phyloP scores from a whole-genome alignment of 2,329 filamentous ascomycete species.

The Penicillium sp. region DNA sequence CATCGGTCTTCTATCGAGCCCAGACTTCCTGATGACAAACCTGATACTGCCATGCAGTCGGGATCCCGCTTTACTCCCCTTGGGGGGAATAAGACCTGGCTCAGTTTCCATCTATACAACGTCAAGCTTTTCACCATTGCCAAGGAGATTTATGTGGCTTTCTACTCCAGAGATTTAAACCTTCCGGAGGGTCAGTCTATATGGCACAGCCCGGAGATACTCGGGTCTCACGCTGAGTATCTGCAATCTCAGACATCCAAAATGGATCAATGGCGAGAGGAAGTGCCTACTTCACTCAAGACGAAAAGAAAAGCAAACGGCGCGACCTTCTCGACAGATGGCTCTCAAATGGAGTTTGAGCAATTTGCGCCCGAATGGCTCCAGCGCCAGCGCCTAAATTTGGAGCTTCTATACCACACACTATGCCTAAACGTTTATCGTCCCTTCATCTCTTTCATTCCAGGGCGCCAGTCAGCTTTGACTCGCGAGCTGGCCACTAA shows the following conservation, averaged over 20 bases:
- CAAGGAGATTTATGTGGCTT: not conserved
- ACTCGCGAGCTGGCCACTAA: not conserved
- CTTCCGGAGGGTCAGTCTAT: not conserved
- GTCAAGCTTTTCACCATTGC: not conserved
- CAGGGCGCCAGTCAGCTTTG: not conserved
- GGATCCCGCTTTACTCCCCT: not conserved
- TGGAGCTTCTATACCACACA: not conserved
- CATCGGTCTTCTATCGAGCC: not conserved
- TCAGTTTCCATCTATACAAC: not conserved
- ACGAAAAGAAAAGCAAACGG: not conserved
- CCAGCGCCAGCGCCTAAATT: not conserved
- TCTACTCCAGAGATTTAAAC: not conserved
- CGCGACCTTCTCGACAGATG: not conserved
- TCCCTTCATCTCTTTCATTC: not conserved
- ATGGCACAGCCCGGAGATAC: not conserved
- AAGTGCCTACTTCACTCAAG: not conserved
- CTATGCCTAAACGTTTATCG: not conserved
- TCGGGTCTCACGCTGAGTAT: not conserved
- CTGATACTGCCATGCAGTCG: not conserved
- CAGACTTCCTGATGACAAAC: not conserved
- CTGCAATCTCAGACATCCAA: not conserved
- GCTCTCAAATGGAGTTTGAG: not conserved
- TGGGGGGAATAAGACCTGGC: not conserved
- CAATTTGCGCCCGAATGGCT: not conserved
- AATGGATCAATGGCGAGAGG: not conserved